Evolutionary conservation across 2,329 filamentous ascomycete species (phyloP).

Genomic region (Fusarium napiforme): DNA sequence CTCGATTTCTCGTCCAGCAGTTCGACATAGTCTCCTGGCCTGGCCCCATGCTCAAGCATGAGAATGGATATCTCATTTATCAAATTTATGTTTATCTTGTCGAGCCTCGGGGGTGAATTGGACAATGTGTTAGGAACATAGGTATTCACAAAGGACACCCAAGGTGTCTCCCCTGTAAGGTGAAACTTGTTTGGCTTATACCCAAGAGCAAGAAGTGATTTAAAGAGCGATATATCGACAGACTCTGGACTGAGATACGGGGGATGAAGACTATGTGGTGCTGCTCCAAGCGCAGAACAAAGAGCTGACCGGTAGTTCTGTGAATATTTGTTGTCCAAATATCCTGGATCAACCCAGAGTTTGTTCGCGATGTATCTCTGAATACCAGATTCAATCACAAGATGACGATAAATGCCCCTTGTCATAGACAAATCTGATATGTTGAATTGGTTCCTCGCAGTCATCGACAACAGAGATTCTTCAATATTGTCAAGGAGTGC

Average conservation of each 20-base stretch:
- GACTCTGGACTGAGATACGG: background rate
- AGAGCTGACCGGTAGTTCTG: background rate
- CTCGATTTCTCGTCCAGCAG: background rate
- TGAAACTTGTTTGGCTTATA: background rate
- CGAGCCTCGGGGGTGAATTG: background rate
- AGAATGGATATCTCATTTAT: background rate
- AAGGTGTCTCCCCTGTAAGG: background rate
- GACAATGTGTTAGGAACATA: background rate
- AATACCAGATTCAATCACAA: constrained; percentile 3
- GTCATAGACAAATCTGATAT: background rate
- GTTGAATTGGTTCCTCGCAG: background rate
- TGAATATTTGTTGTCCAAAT: background rate
- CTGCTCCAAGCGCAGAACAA: background rate
- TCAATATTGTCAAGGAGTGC: background rate
- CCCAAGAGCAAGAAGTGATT: background rate
- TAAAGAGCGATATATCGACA: background rate
- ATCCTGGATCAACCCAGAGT: background rate
- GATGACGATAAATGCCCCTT: constrained; percentile 1
- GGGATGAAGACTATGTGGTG: background rate
- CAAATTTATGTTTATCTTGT: background rate
- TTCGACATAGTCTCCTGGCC: background rate
- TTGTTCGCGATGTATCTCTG: background rate
- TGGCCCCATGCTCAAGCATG: background rate
- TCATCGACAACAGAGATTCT: background rate
- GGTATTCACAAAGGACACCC: background rate